phyloP scores from a whole-genome alignment of 805 yeast species.

The Candida loeiensis region DNA sequence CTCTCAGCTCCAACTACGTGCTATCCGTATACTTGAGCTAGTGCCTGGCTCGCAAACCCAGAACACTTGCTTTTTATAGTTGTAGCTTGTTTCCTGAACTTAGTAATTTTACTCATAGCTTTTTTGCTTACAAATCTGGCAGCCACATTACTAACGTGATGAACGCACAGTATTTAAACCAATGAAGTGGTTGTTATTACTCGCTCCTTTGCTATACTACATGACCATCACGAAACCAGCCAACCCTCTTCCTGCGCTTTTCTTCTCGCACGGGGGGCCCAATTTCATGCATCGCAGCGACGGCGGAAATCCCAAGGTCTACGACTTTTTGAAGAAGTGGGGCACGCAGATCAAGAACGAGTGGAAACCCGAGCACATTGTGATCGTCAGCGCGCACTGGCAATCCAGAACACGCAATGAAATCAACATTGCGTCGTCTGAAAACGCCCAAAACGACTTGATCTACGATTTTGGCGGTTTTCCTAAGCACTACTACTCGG shows the following conservation, averaged over 20 bases:
- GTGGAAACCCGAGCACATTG: slow-evolving; percentile 61
- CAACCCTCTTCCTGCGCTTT: slow-evolving; percentile 51
- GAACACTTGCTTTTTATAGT: too few species aligned
- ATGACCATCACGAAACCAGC: slow-evolving; percentile 11
- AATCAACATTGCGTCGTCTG: slow-evolving; percentile 44
- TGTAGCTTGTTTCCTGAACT: too few species aligned
- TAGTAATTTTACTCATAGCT: too few species aligned
- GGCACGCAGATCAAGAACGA: slow-evolving; percentile 49
- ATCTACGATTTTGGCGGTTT: slow-evolving; percentile 77
- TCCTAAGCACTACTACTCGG: slow-evolving; percentile 60
- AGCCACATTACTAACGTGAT: too few species aligned
- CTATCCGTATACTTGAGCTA: too few species aligned
- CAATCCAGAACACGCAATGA: slow-evolving; percentile 42
- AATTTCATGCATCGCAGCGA: slow-evolving; percentile 57
- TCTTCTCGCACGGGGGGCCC: slow-evolving; percentile 84
- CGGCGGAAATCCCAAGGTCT: slow-evolving; percentile 51
- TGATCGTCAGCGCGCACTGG: slow-evolving; percentile 80
- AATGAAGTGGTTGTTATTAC: not conserved
- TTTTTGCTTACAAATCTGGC: too few species aligned
- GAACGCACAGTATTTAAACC: not conserved
- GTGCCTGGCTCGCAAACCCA: too few species aligned
- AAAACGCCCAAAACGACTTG: slow-evolving; percentile 40
- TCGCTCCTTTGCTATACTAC: not conserved
- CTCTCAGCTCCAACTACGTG: too few species aligned
- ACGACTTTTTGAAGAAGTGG: slow-evolving; percentile 42